Base-by-base conservation (phyloP, 257 asterid genomes). In the Nicotiana undulata region DNA sequence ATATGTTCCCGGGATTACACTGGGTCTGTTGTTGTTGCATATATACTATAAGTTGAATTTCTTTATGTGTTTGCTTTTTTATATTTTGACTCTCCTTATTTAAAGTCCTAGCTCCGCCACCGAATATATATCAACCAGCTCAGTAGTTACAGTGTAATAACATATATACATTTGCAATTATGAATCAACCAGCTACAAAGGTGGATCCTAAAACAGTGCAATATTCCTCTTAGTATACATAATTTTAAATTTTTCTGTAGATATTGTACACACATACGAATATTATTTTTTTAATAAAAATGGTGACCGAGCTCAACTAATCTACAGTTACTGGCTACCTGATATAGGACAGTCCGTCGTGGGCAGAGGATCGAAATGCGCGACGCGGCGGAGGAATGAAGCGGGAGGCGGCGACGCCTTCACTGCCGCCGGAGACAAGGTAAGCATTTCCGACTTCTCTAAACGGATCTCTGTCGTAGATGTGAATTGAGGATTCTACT, bases 391-490 rank as follows among this genome's bases (percentile, higher is more conserved):
- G 87, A 65, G 87, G 83, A 72, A 81, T 81, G 59, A 78, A 49
- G 58, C 63, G 85, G 55, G 85, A 63, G 83, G 92, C 90, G 70
- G 88, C 84, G 85, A 96, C 77, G 85, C 99, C 99, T 86, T 96
- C 99, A 83, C 98, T 94, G 81, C 99, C 99, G 31, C 98, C 99
- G 84, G 98, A 90, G 68, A 88, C 89, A 58, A 96, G 97, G 87
- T 85, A 94, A 22, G 98, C 94, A 90, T 89, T 96, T 75, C 99
- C 99, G 83, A 96, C 99, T 89, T 96, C 99, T 77, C 97, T 92
- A 84, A 96, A 85, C 3, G 94, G 93, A 92, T 91, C 97, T 82
- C 89, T 91, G 81, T 86, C 84, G 90, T 96, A 96, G 88, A 74
- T 77, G 90, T 96, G 99, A 82, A 94, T 86, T 59, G 99, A 92